Conservation (phyloP, 192 early-diverging fungal species). For the Linnemannia schmuckeri region DNA sequence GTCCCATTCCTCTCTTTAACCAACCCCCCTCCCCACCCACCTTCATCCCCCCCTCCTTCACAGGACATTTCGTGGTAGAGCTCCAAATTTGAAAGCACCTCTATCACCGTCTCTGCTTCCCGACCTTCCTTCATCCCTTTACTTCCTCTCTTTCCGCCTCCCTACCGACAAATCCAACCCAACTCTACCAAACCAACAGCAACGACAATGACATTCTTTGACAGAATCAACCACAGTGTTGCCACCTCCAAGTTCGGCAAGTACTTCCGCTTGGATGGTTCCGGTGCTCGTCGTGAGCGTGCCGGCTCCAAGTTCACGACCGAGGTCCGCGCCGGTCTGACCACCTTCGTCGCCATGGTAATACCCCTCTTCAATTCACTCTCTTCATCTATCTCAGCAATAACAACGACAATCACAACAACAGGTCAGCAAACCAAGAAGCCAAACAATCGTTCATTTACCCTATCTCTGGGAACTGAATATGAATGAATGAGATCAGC, state of each 20-base stretch:
- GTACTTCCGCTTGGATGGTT: constrained; percentile 66
- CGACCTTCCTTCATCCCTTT: not conserved
- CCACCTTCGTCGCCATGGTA: constrained; percentile 80
- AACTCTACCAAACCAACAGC: not conserved
- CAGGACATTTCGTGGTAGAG: constrained; percentile 23
- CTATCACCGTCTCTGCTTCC: constrained; percentile 9
- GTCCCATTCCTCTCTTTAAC: constrained; percentile 18
- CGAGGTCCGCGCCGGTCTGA: constrained; percentile 75
- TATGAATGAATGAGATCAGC: not conserved
- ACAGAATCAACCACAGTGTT: constrained; percentile 38
- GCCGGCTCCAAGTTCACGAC: constrained; percentile 73
- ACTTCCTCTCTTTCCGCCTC: not conserved
- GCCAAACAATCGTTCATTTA: not conserved
- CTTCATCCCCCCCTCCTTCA: not conserved
- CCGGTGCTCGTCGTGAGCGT: constrained; percentile 61
- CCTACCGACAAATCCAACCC: not conserved
- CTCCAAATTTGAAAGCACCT: constrained; percentile 50
- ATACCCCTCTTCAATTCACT: not conserved
- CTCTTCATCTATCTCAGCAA: not conserved
- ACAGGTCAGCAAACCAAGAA: not conserved
- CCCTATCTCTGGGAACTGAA: not conserved
- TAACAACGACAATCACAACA: not conserved
- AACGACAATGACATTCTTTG: constrained; percentile 29
- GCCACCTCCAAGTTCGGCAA: constrained; percentile 69
- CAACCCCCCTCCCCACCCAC: not conserved